phyloP scores from a whole-genome alignment of 148 eudicot species.

The Bassia scoparia region DNA sequence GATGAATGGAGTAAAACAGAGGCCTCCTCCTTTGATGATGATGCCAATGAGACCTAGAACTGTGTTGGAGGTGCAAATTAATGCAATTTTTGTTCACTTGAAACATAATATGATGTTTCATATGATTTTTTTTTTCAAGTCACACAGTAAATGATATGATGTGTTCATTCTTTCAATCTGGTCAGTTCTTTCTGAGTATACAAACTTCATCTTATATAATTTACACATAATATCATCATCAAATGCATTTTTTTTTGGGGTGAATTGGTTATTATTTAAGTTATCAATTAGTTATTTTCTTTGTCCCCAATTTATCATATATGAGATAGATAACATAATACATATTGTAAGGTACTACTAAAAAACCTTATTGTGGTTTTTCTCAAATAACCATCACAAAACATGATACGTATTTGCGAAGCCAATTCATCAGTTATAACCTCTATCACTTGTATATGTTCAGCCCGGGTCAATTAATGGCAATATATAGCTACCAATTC shows the following conservation, averaged over 20 bases:
- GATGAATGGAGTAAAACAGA: conserved; percentile 53
- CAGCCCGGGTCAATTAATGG: too few relatives aligned
- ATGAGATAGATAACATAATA: too few relatives aligned
- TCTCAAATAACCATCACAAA: not conserved
- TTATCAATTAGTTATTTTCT: too few relatives aligned
- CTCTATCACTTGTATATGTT: not conserved
- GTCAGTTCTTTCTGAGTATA: not conserved
- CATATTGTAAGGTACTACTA: not conserved
- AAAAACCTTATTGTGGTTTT: not conserved
- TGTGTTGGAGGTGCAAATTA: conserved; percentile 15
- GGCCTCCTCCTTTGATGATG: conserved; percentile 37
- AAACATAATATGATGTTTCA: not conserved
- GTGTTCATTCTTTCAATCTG: not conserved
- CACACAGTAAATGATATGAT: conserved; percentile 13
- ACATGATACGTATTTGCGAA: not conserved
- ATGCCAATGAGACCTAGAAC: conserved; percentile 42
- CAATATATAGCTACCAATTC: not conserved
- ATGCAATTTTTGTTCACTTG: not conserved
- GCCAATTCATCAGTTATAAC: not conserved
- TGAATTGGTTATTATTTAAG: too few relatives aligned
- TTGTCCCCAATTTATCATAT: too few relatives aligned
- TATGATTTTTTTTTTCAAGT: conserved; percentile 30
- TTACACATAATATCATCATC: too few relatives aligned
- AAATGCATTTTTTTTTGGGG: not conserved
- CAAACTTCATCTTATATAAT: not conserved